Evolutionary conservation across 108 stramenopile species (phyloP), one percentile per base, ranked within the genome.

Genomic region (Schizochytrium sp.): DNA sequence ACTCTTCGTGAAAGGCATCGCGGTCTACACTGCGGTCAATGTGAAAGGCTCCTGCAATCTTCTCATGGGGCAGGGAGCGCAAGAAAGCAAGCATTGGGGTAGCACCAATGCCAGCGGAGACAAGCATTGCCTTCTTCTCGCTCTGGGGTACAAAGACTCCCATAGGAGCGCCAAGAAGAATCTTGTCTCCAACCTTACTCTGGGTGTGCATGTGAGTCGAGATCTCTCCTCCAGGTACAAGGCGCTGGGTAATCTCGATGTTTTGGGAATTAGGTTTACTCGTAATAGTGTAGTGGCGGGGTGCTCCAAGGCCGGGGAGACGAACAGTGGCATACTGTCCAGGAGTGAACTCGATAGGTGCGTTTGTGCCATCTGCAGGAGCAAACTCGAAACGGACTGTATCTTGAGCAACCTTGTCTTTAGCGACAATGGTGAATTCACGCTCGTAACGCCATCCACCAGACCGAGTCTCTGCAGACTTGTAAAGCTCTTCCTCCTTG

Each of bases 401-500:
- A 49, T 89, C 90, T 59, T 57, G 40, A 45, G 88, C 47, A 12
- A 53, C 69, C 57, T 53, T 50, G 44, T 44, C 72, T 59, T 87
- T 91, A 38, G 42, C 5, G 8, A 28, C 83, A n/a, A 91, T 57
- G 47, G 41, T 17, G 44, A 91, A 89, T 3, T 72, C 61, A 19
- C 87, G 57, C 89, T 88, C 69, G 38, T 88, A 88, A 19, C 72
- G n/a, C 90, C 90, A 91, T 3, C 90, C 90, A 50, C 88, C 88
- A 47, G 46, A 38, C 53, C 72, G 88, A 40, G 57, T 19, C 3
- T 58, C 90, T 41, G 46, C 56, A 3, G 15, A 17, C 73, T n/a
- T 57, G 47, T 89, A 83, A 13, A 87, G 72, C 0, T 19, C 89
- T 55, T 88, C 90, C 72, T 91, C 90, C 12, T 72, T 58, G 72